A percentile compares a stretch with the other conserved stretches of the same genome.
phyloP scores from a whole-genome alignment of 768 basidiomycete species.

The Aureoboletus auriporus region DNA sequence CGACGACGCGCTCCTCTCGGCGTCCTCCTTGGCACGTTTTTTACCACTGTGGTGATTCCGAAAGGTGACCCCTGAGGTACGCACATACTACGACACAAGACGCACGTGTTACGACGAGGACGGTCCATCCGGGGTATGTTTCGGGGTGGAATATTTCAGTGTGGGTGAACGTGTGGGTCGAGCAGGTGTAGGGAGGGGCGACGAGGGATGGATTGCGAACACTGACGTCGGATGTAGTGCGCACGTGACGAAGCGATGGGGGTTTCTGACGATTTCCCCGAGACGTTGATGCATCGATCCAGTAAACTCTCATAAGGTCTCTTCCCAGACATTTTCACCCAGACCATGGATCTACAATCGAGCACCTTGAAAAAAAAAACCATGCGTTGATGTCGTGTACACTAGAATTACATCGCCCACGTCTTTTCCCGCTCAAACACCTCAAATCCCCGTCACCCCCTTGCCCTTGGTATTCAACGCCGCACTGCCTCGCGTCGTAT shows the following conservation, averaged over 20 bases:
- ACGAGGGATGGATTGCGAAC: slow-evolving; percentile 8
- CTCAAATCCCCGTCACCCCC: slow-evolving; percentile 34
- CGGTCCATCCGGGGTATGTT: slow-evolving; percentile 9
- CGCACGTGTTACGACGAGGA: slow-evolving; percentile 23
- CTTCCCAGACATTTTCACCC: too few species aligned
- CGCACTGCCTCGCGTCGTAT: slow-evolving; percentile 32
- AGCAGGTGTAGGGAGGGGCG: slow-evolving; percentile 7
- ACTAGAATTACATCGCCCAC: slow-evolving; percentile 16
- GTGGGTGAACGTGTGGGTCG: too few species aligned
- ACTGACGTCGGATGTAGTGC: slow-evolving; percentile 11
- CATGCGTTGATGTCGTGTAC: not conserved
- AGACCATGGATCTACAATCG: too few species aligned
- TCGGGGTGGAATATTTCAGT: too few species aligned
- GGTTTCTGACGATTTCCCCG: too few species aligned
- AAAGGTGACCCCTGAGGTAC: not conserved
- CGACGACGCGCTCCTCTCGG: slow-evolving; percentile 20
- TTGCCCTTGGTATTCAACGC: slow-evolving; percentile 39
- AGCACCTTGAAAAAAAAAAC: too few species aligned
- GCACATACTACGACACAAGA: slow-evolving; percentile 1
- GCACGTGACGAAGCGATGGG: slow-evolving; percentile 11
- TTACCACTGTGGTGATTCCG: slow-evolving; percentile 37
- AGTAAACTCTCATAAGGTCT: too few species aligned
- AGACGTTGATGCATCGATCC: too few species aligned
- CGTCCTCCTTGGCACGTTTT: slow-evolving; percentile 41
- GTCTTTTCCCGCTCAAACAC: not conserved